Evolutionary conservation across 106 monocot species (phyloP).

Genomic region (Allium sativum): DNA sequence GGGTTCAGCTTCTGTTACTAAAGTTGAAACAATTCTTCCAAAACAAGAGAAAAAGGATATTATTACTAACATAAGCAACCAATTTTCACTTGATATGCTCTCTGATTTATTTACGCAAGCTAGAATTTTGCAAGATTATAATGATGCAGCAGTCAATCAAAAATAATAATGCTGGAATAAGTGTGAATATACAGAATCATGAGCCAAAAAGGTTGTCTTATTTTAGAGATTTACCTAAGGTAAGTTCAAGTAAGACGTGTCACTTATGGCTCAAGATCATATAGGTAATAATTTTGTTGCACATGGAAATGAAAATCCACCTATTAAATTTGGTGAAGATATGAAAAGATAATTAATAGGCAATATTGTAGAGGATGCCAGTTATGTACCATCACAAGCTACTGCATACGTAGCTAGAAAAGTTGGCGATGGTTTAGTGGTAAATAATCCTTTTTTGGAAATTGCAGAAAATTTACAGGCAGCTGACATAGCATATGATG

Average conservation of each 20-base stretch:
- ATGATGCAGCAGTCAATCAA: conserved; percentile 14
- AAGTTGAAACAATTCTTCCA: conserved; percentile 21
- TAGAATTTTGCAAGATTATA: conserved; percentile 36
- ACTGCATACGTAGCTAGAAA: conserved; percentile 16
- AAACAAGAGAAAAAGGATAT: conserved; percentile 26
- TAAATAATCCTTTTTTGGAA: conserved; percentile 22
- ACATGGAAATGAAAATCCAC: not conserved
- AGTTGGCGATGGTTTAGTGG: conserved; percentile 28
- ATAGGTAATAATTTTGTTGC: conserved; percentile 19
- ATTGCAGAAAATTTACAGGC: conserved; percentile 15
- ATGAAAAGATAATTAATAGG: conserved; percentile 24
- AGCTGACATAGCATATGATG: conserved; percentile 40
- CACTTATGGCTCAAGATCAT: conserved; percentile 82
- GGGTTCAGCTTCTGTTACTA: conserved; percentile 15
- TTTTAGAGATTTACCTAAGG: conserved; percentile 76
- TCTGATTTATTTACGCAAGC: conserved; percentile 80
- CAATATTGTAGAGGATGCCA: conserved; percentile 19
- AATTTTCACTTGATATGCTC: conserved; percentile 66
- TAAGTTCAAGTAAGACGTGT: conserved; percentile 77
- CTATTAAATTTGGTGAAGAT: conserved; percentile 39
- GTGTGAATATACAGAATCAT: conserved; percentile 75
- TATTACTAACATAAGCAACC: conserved; percentile 57
- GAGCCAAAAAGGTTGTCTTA: conserved; percentile 84
- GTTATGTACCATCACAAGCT: conserved; percentile 30
- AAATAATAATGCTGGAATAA: conserved; percentile 56